Conservation (phyloP, 768 basidiomycete genomes). For the Kwoniella europaea region DNA sequence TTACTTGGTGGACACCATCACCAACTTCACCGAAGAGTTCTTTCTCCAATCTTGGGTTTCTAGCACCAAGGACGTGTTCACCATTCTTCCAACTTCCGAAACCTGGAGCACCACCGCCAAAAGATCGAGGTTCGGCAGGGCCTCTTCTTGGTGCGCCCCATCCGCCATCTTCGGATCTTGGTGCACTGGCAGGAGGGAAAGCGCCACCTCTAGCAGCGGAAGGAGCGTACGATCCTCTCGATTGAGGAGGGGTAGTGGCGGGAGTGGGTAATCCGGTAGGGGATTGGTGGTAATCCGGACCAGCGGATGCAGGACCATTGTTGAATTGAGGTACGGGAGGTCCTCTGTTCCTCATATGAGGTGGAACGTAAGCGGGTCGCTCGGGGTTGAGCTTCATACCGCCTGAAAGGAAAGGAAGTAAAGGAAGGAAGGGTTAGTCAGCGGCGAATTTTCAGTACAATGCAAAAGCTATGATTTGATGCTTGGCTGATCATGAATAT, state of each 20-base stretch:
- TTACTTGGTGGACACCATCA: constrained; percentile 62
- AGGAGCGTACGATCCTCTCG: constrained; percentile 34
- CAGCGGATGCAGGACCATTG: constrained; percentile 29
- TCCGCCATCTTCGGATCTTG: constrained; percentile 45
- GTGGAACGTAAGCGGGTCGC: constrained; percentile 59
- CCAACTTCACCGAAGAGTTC: constrained; percentile 89
- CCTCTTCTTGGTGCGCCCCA: constrained; percentile 40
- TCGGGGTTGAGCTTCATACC: constrained; percentile 55
- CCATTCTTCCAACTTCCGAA: constrained; percentile 86
- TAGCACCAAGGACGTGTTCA: constrained; percentile 78
- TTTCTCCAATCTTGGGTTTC: constrained; percentile 88
- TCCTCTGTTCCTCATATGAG: constrained; percentile 54
- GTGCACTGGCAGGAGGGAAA: constrained; percentile 10
- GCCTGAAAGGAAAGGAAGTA: constrained; percentile 23
- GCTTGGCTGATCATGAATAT: neutral
- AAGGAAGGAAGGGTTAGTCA: neutral
- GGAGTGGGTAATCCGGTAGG: constrained; percentile 49
- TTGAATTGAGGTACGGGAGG: constrained; percentile 41
- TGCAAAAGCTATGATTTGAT: neutral
- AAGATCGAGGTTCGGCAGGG: constrained; percentile 32
- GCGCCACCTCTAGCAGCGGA: constrained; percentile 20
- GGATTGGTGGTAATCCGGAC: constrained; percentile 38
- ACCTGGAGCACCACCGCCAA: constrained; percentile 58
- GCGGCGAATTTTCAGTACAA: neutral
- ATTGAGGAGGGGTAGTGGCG: constrained; percentile 43